Base-by-base conservation (phyloP, 495 filamentous ascomycete genomes). In the Acidiella bohemica region DNA sequence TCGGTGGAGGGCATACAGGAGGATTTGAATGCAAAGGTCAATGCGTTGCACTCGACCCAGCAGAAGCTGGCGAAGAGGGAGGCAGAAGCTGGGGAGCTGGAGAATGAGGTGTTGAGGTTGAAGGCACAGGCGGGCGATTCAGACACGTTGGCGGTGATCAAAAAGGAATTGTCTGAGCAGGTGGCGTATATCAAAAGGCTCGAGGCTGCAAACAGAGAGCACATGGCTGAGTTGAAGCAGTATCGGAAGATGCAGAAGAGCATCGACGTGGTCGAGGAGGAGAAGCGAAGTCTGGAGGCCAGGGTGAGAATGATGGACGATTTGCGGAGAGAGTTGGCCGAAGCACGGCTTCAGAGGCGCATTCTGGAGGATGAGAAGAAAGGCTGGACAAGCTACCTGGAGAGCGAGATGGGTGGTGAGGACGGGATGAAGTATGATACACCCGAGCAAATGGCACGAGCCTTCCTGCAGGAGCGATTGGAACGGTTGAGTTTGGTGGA, bases 231-330 rank as follows among this genome's bases (percentile, higher is more conserved):
- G 53, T 59, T 96, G 4, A 82, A 80, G 36, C 76, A 82, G 42
- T 67, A 88, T 28, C 75, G 84, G 12, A 78, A 84, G 53, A 55
- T 77, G 14, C 76, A 83, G 51, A 87, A 82, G 57, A 83, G 79
- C 25, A 76, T 94, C 4, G 85, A 94, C 47, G 71, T 96, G n/a
- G 78, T 95, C 0, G 87, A 96, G 51, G 90, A 99, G 54, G 84
- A 99, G 63, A 96, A 96, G 64, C 70, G 80, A 45, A 72, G 74
- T 0, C 64, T 99, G 37, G 79, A 94, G 55, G 73, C 73, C 35
- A 81, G 75, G 49, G 49, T 99, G 20, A 73, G 81, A 44, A 61
- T 80, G 19, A 78, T 90, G 67, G 74, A 82, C 44, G 70, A 74
- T 17, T 50, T 95, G 10, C 72, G 83, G 41, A 66, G 73, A 13